Base-by-base conservation (phyloP, 176 grass and related monocot genomes). In the Bothriochloa decipiens region DNA sequence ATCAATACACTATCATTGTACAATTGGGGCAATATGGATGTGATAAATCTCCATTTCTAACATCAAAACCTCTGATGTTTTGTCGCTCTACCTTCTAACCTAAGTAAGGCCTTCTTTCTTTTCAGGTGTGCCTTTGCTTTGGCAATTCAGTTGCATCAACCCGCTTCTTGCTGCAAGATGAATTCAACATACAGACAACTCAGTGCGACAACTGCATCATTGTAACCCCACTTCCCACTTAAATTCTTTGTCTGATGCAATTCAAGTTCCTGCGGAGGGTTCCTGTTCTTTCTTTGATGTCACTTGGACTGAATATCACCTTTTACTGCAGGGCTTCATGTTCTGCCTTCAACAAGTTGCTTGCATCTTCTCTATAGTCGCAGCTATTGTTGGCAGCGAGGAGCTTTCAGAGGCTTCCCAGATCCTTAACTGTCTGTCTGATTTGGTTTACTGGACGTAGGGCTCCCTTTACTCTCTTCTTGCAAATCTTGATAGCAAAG, bases 101-200 rank as follows among this genome's bases (percentile, higher is more conserved):
- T 74, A 11, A 13, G 13, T 72, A 66, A 58, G 17, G 60, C 17
- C 45, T 49, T 47, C 74, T 32, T 61, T 87, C 5, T 84, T 72
- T 94, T 87, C 86, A 99, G 96, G 96, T 94, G 74, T 86, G 90
- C 35, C 89, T 89, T 43, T 99, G 96, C 86, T 99, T 99, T 86
- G 96, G 93, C 20, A 95, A 94, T 87, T 99, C 96, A 62, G 96
- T 97, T 88, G 93, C 91, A 43, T 96, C 96, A 40, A 99, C 96
- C 35, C 93, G 96, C 82, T 99, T 94, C 90, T 85, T 99, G 86
- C 90, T 99, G 43, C 96, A 99, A 95, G 96, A 99, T 82, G 93
- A 96, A 87, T 99, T 99, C 89, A 99, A 99, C 76, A 99, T 99
- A 72, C 96, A 99, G 82, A 99, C 96, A 78, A 99, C 96, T 76